phyloP scores from a whole-genome alignment of 2,329 filamentous ascomycete species.

The Tolypocladium inflatum region DNA sequence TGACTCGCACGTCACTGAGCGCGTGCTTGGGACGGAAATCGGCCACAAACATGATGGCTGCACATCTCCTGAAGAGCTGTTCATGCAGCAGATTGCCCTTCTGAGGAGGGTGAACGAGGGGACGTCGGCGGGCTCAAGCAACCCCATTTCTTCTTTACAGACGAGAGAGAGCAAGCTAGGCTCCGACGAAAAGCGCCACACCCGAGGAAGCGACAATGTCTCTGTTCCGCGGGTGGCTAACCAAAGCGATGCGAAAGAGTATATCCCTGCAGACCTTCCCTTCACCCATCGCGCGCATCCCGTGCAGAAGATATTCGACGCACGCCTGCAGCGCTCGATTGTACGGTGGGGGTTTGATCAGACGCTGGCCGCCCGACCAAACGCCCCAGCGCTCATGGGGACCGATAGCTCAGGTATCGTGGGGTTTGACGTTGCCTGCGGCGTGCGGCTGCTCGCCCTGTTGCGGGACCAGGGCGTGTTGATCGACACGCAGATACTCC shows the following conservation, averaged over 20 bases:
- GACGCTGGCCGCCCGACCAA: conserved; percentile 15
- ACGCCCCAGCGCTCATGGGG: conserved; percentile 4
- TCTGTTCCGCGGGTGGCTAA: not conserved
- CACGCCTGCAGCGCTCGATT: conserved; percentile 27
- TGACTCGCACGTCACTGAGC: not conserved
- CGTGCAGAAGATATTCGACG: conserved; percentile 34
- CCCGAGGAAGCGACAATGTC: not conserved
- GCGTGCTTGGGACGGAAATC: not conserved
- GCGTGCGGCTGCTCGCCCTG: conserved; percentile 24
- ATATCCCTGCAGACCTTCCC: conserved; percentile 31
- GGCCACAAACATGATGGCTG: not conserved
- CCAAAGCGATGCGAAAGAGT: conserved; percentile 5
- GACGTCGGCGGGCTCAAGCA: too few species aligned
- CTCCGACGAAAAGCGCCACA: not conserved
- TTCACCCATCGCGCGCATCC: conserved; percentile 33
- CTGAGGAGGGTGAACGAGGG: not conserved
- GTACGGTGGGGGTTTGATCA: conserved; percentile 37
- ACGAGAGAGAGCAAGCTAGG: not conserved
- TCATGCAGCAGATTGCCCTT: not conserved
- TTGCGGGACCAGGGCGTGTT: conserved; percentile 25
- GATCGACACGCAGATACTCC: conserved; percentile 21
- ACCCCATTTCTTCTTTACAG: not conserved
- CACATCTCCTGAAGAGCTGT: not conserved
- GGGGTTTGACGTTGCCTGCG: conserved; percentile 23
- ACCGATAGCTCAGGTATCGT: conserved; percentile 6